Conservation (phyloP, 1,284 basidiomycete species). For the Amylostereum areolatum region DNA sequence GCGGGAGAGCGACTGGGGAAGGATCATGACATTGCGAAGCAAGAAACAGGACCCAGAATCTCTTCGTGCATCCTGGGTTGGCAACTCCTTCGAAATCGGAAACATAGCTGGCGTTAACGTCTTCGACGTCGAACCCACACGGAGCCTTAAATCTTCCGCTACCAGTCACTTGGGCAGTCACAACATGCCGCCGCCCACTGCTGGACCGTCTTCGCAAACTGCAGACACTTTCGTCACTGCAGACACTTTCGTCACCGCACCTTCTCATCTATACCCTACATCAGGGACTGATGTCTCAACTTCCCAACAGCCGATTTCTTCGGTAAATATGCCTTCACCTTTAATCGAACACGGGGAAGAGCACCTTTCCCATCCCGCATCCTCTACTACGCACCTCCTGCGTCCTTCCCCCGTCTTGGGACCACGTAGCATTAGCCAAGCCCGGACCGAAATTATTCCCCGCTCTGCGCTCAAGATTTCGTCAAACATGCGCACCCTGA, state of each 20-base stretch:
- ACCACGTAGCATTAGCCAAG: too few relatives aligned
- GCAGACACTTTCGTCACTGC: constrained; percentile 11
- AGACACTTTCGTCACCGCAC: constrained; percentile 33
- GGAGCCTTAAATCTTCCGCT: constrained; percentile 7
- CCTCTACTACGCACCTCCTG: too few relatives aligned
- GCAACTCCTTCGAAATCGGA: constrained; percentile 71
- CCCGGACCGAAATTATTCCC: too few relatives aligned
- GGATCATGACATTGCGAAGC: constrained; percentile 28
- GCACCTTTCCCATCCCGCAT: too few relatives aligned
- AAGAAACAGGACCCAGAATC: constrained; percentile 24
- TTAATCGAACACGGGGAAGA: too few relatives aligned
- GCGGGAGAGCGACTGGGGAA: constrained; percentile 62
- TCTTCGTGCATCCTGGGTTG: constrained; percentile 49
- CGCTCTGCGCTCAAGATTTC: too few relatives aligned
- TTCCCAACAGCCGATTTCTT: not conserved
- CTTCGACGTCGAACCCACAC: constrained; percentile 25
- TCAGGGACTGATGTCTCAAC: not conserved
- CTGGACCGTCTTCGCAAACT: not conserved
- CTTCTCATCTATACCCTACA: constrained; percentile 14
- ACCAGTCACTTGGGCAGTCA: constrained; percentile 10
- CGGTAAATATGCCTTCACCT: too few relatives aligned
- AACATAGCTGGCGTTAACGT: constrained; percentile 56
- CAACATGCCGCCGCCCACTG: not conserved
- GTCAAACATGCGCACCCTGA: too few relatives aligned
- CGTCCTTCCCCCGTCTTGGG: too few relatives aligned